phyloP scores from a whole-genome alignment of 164 flowering plant species.

The Akebia trifoliata region DNA sequence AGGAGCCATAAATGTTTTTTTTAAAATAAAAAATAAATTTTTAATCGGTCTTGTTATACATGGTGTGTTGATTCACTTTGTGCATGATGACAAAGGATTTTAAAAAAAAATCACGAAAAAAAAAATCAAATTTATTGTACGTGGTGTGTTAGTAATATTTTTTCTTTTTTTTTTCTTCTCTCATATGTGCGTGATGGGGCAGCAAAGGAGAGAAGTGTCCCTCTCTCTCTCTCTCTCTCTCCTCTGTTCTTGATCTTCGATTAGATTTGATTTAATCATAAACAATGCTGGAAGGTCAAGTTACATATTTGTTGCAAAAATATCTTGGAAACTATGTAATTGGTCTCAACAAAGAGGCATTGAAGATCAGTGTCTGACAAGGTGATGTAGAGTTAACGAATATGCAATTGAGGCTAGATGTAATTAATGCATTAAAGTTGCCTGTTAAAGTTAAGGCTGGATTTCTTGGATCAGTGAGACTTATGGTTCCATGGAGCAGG shows the following conservation, averaged over 20 bases:
- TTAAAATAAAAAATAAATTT: no score
- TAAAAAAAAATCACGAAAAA: no score
- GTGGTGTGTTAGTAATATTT: no score
- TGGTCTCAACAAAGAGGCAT: constrained; percentile 92
- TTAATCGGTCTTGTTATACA: no score
- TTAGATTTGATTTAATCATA: constrained; percentile 2
- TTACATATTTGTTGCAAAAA: constrained; percentile 76
- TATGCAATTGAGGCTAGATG: constrained; percentile 99
- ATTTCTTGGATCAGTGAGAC: constrained; percentile 95
- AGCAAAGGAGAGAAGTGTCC: no score
- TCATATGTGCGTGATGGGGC: no score
- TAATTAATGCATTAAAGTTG: constrained; percentile 89
- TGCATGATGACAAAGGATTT: no score
- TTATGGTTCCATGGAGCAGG: constrained; percentile 99
- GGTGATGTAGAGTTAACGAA: constrained; percentile 94
- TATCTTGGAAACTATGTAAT: constrained; percentile 84
- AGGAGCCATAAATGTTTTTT: no score
- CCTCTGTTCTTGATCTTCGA: background rate
- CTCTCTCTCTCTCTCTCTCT: constrained; percentile 2
- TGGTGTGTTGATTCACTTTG: no score
- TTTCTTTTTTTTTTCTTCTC: no score
- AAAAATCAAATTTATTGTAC: no score
- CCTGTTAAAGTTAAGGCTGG: constrained; percentile 98
- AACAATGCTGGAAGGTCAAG: constrained; percentile 98
- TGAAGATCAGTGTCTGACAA: constrained; percentile 95